These are phyloP conservation scores for Phlebiopsis gigantea DNA, from an alignment of 768 basidiomycete species.

Conservation along the genomic window DNA sequence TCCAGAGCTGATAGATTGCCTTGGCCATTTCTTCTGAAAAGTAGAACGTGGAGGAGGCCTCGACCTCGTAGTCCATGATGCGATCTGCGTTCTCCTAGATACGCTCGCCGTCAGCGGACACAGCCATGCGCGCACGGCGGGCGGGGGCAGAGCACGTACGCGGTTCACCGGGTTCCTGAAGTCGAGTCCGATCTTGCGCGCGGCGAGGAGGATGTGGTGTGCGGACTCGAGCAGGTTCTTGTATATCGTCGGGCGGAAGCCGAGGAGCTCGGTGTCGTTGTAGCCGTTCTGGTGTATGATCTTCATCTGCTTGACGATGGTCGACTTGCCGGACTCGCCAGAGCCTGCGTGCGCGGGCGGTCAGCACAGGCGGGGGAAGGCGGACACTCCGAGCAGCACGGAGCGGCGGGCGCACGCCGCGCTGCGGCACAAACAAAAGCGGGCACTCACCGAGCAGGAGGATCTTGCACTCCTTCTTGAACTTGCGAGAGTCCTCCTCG, in stretches of 20 bases:
- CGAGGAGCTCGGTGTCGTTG: constrained; percentile 66
- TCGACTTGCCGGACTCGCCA: constrained; percentile 92
- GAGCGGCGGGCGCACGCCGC: neutral
- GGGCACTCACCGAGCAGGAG: constrained; percentile 69
- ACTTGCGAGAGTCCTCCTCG: constrained; percentile 79
- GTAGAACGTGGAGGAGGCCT: constrained; percentile 35
- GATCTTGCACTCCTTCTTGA: constrained; percentile 89
- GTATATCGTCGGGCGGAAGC: constrained; percentile 75
- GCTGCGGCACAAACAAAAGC: neutral
- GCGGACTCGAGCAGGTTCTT: constrained; percentile 87
- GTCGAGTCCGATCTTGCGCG: constrained; percentile 82
- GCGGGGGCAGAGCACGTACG: constrained; percentile 25
- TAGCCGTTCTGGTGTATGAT: constrained; percentile 95
- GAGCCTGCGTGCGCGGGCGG: constrained; percentile 56
- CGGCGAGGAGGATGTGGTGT: constrained; percentile 77
- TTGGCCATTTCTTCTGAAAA: constrained; percentile 63
- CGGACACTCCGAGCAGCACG: neutral
- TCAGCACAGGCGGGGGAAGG: neutral
- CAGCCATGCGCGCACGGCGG: neutral
- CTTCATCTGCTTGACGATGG: constrained; percentile 99
- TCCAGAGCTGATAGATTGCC: constrained; percentile 65
- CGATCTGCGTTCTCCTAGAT: constrained; percentile 46
- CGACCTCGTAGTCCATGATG: constrained; percentile 54
- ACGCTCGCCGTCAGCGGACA: neutral
- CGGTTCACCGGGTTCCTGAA: constrained; percentile 65